These are phyloP conservation scores for Harringtonia aguacate DNA, from an alignment of 2,329 filamentous ascomycete species.

Conservation along the genomic window DNA sequence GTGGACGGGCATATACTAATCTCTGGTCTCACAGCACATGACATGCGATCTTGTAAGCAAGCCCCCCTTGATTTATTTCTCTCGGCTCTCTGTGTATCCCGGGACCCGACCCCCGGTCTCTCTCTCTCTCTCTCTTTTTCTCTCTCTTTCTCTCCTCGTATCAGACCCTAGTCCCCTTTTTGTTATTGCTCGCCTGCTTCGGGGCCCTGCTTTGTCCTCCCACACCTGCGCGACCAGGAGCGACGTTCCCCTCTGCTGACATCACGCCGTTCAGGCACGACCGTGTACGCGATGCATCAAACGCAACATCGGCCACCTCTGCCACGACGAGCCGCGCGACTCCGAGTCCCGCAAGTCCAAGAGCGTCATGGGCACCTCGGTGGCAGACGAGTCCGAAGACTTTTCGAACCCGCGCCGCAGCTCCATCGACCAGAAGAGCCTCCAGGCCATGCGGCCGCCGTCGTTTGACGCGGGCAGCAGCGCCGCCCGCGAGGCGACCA, in stretches of 20 bases:
- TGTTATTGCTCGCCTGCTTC: neutral
- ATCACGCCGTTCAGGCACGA: conserved; percentile 55
- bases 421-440: conserved; percentile 40
- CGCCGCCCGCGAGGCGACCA: conserved; percentile 23
- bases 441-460: conserved; percentile 43
- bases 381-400: conserved; percentile 50
- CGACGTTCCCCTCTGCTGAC: neutral
- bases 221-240: conserved; percentile 2
- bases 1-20: no score
- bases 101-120: neutral
- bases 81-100: neutral
- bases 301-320: conserved; percentile 95
- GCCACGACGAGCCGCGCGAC: conserved; percentile 94
- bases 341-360: conserved; percentile 70
- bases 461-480: conserved; percentile 27
- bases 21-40: conserved; percentile 57
- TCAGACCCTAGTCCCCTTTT: no score
- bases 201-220: conserved; percentile 6
- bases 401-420: conserved; percentile 39
- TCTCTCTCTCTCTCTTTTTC: conserved; percentile 2
- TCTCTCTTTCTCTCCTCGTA: conserved; percentile 2
- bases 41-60: conserved; percentile 76
- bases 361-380: conserved; percentile 44
- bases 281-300: conserved; percentile 97
- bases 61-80: conserved; percentile 7